Base-by-base conservation (phyloP, 2,329 filamentous ascomycete species). In the Paecilomyces sp. region DNA sequence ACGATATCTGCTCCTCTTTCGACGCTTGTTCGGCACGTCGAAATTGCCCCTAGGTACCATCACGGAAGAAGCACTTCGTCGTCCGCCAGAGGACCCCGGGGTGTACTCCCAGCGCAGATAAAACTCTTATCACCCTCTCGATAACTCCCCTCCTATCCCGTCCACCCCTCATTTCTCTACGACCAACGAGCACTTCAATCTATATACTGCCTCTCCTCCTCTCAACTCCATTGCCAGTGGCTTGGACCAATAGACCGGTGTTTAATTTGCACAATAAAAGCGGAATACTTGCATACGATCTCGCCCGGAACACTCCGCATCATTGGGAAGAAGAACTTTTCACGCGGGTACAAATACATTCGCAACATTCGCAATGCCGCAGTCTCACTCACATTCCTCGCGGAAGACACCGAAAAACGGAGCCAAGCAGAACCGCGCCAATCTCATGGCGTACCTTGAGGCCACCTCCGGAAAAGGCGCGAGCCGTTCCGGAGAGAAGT, bases 1-100 rank as follows among this genome's bases (percentile, higher is more conserved):
- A 79, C 77, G 75, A 78, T 80, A 81, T 82, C 74, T 77, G 86
- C 83, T 71, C 62, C 77, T 79, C 77, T 80, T 80, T 78, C 75
- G 77, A 76, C 76, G 75, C 72, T 67, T 65, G 63, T 63, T 65
- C 57, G 62, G 64, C 62, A 61, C 71, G 86, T 89, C 86, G 82
- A 84, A 88, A 87, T 85, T 87, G 83, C 75, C 73, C 75, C 71
- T 62, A 63, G 70, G 70, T 71, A 72, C 73, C 71, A 68, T 72
- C 64, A 70, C 64, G 64, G 69, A 72, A 73, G 71, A 70, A 72
- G 69, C 69, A 75, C 68, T 72, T 68, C 65, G 62, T 66, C 68
- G 70, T 74, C 71, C 71, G 60, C 62, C 34, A 59, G 61, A 53
- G 61, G 70, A 71, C 67, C 70, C 65, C 66, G 70, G 74, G 70